Conservation (phyloP, 257 asterid species). For the Solanum tacnaense region DNA sequence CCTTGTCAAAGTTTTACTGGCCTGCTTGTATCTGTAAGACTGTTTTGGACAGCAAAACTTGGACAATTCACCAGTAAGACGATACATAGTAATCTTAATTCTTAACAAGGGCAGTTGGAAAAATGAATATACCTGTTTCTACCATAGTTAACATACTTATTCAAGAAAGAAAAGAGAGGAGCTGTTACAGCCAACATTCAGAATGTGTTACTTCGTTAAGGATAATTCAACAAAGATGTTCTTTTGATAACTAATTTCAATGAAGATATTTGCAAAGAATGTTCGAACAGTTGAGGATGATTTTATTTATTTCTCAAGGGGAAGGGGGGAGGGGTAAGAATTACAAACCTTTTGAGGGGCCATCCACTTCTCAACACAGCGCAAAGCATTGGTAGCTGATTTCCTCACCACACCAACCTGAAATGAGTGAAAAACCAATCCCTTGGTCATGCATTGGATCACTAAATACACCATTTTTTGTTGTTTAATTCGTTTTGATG, state of each 20-base stretch:
- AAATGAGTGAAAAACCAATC: not conserved
- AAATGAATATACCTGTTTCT: not conserved
- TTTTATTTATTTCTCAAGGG: not conserved
- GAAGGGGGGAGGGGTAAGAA: not conserved
- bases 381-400: constrained; percentile 46
- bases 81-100: not conserved
- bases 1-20: not conserved
- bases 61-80: not conserved
- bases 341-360: constrained; percentile 62
- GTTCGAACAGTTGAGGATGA: not conserved
- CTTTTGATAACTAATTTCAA: not conserved
- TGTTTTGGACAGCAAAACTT: not conserved
- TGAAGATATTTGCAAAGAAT: not conserved
- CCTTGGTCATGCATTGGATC: not conserved
- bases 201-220: not conserved
- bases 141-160: not conserved
- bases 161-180: not conserved
- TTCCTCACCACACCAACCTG: constrained; percentile 79
- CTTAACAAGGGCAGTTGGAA: not conserved
- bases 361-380: constrained; percentile 60
- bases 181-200: not conserved
- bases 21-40: not conserved
- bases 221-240: not conserved
- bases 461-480: not conserved
- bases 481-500: not conserved